Evolutionary conservation across 2,329 filamentous ascomycete species (phyloP).

Genomic region (Aspergillus novofumigatus): DNA sequence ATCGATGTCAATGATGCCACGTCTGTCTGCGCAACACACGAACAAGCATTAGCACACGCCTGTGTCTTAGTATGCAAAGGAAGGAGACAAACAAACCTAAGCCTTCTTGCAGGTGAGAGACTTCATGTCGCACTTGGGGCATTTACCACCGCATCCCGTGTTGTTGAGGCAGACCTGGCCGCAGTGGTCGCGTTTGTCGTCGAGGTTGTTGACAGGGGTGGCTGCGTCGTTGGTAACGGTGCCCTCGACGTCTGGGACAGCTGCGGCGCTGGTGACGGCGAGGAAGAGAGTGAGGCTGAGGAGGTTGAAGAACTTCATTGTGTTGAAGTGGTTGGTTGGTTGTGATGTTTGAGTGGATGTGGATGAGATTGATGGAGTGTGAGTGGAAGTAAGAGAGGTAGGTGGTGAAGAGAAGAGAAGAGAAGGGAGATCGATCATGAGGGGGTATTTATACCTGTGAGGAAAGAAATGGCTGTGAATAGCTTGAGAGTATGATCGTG

Average conservation of each 20-base stretch:
- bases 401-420: not conserved
- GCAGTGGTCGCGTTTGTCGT: not conserved
- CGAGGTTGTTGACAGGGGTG: not conserved
- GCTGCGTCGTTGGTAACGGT: not conserved
- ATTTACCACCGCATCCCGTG: constrained; percentile 4
- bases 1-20: not conserved
- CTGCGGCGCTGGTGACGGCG: not conserved
- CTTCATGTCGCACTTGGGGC: constrained; percentile 2
- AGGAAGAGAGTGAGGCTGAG: not conserved
- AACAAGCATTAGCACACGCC: no score
- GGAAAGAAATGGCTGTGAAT: not conserved
- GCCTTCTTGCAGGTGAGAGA: not conserved
- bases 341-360: not conserved
- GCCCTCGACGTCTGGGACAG: not conserved
- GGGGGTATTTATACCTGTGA: not conserved
- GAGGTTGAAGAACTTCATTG: constrained; percentile 8
- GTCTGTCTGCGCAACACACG: no score
- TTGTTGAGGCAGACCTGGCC: constrained; percentile 4
- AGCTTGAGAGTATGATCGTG: not conserved
- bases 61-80: not conserved
- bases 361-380: not conserved
- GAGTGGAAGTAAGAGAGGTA: not conserved
- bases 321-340: not conserved
- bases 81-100: not conserved
- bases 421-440: not conserved